These are phyloP conservation scores for Luffa aegyptiaca DNA, from an alignment of 306 rosid genomes.

Conservation along the genomic window DNA sequence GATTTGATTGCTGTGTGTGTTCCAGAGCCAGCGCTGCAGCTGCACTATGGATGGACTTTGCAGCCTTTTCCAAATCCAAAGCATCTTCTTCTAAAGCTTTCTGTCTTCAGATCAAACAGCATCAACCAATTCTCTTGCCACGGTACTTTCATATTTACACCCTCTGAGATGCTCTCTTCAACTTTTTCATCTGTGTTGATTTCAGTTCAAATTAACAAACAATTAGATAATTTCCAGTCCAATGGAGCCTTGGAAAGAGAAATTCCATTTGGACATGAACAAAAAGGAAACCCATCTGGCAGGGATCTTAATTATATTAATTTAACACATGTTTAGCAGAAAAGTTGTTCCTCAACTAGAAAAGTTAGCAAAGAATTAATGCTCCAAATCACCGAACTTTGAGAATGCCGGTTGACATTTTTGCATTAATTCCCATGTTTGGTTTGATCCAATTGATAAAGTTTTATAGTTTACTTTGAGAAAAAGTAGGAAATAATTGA, in stretches of 20 bases:
- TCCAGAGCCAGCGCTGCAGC: not conserved
- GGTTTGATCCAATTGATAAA: not conserved
- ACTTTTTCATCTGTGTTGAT: not conserved
- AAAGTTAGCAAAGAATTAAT: not conserved
- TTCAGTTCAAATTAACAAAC: not conserved
- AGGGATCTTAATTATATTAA: not conserved
- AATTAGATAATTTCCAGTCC: not conserved
- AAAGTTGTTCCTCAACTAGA: not conserved
- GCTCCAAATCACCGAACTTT: not conserved
- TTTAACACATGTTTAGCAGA: not conserved
- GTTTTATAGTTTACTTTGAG: not conserved
- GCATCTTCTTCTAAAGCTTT: not conserved
- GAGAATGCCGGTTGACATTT: not conserved
- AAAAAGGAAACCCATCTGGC: not conserved
- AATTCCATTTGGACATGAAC: not conserved
- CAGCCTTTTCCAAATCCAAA: not conserved
- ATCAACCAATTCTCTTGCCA: not conserved
- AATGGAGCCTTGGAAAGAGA: not conserved
- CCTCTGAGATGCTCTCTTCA: not conserved
- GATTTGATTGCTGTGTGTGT: not conserved
- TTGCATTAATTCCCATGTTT: not conserved
- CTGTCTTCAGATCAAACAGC: not conserved
- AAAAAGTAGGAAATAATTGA: conserved; percentile 5
- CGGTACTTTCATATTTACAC: not conserved
- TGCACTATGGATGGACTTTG: conserved; percentile 1